Base-by-base conservation (phyloP, 2,329 filamentous ascomycete genomes). In the Sclerotiophoma versabilis region DNA sequence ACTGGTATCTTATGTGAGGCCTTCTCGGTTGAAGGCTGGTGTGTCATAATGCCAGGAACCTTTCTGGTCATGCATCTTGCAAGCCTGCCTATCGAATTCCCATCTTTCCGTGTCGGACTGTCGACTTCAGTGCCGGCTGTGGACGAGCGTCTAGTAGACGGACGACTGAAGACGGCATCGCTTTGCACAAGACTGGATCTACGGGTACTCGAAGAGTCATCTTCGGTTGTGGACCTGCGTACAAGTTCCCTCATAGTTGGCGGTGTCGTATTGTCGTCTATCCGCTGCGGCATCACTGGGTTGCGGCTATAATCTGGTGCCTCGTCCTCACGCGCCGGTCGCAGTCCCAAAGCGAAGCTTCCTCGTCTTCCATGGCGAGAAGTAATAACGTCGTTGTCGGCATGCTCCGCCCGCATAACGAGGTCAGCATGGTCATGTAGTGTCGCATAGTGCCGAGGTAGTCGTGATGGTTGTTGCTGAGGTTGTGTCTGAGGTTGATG, bases 351-450 rank as follows among this genome's bases (percentile, higher is more conserved):
- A 10, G 48, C 64, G n/a, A 72, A 66, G 23, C 67, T 65, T 34
- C 66, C 63, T 14, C 69, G 65, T 47, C 70, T 59, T n/a, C 39
- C 62, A 14, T 57, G 52, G 17, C 57, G 60, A 7, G 65, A 63
- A 11, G 62, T 64, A 7, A 54, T 41, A 9, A 26, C 53, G 14
- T 45, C 36, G 22, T 54, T 49, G 6, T 52, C 49, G 2, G 38
- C 32, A 4, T 41, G 50, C 9, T 54, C 53, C 22, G 33, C 43
- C 15, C 48, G 46, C 4, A 63, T 23, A 12, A 57, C 19, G 27
- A 23, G 49, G 30, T 65, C 53, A 17, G 64, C 65, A 54, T 74
- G 69, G 10, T 73, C 65, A 47, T 67, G 64, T 3, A 71, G 49
- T 27, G 69, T 61, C 22, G 54, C 60, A 46, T 60, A 66, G 20